A percentile compares a stretch with the other conserved stretches of the same genome.
These are phyloP conservation scores for Xylariaceae sp. DNA, from an alignment of 2,329 filamentous ascomycete genomes.

Conservation along the genomic window DNA sequence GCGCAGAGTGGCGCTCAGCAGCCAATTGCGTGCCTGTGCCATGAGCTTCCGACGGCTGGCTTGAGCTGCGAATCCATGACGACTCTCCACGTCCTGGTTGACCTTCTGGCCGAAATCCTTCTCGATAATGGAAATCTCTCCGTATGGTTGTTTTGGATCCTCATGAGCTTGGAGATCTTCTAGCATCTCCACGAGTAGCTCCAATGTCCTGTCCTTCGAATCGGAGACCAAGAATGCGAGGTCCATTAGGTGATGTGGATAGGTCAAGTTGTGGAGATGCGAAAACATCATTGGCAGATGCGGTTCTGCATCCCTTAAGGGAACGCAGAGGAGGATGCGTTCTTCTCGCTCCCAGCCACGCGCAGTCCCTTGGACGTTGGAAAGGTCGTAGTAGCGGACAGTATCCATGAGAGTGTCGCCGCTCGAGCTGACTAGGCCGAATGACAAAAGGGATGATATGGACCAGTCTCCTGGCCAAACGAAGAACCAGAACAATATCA, in stretches of 20 bases:
- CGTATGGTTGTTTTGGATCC: slow-evolving; percentile 77
- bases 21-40: slow-evolving; percentile 96
- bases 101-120: slow-evolving; percentile 99
- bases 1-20: slow-evolving; percentile 84
- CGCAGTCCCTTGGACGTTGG: slow-evolving; percentile 83
- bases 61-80: slow-evolving; percentile 95
- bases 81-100: slow-evolving; percentile 93
- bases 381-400: slow-evolving; percentile 93
- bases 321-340: slow-evolving; percentile 89
- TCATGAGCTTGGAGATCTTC: slow-evolving; percentile 73
- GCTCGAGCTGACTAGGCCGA: slow-evolving; percentile 62
- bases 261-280: slow-evolving; percentile 94
- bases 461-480: slow-evolving; percentile 63
- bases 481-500: slow-evolving; percentile 67
- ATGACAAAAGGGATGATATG: slow-evolving; percentile 56
- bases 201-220: slow-evolving; percentile 85
- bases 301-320: slow-evolving; percentile 83
- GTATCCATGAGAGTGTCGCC: slow-evolving; percentile 82
- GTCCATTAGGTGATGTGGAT: slow-evolving; percentile 93
- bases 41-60: slow-evolving; percentile 91
- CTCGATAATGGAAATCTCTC: slow-evolving; percentile 95
- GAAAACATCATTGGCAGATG: slow-evolving; percentile 98
- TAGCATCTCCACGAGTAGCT: slow-evolving; percentile 68
- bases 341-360: slow-evolving; percentile 96
- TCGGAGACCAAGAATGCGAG: slow-evolving; percentile 95